phyloP scores from a whole-genome alignment of 139 green algal species.

The Trebouxia sp. region DNA sequence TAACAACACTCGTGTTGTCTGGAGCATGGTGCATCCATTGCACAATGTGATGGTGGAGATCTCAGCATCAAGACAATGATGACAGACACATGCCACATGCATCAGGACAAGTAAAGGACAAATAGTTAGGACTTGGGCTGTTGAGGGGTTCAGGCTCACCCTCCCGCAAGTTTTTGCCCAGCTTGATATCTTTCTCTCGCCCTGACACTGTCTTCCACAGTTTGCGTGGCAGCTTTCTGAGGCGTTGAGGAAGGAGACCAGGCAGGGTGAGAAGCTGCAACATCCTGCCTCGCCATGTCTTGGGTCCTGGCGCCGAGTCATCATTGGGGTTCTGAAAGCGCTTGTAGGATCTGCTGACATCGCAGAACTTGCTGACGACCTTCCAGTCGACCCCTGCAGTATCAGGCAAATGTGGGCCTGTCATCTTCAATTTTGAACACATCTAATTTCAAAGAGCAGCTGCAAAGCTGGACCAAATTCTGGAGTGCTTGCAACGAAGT shows the following conservation, averaged over 20 bases:
- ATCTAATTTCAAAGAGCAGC: background rate
- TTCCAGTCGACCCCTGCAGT: constrained; percentile 71
- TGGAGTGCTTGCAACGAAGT: no score
- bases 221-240: background rate
- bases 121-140: no score
- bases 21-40: no score
- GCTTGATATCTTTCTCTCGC: constrained; percentile 1
- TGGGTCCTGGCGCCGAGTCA: background rate
- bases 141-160: background rate
- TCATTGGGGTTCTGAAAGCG: constrained; percentile 28
- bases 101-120: no score
- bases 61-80: no score
- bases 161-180: background rate
- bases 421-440: background rate
- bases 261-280: background rate
- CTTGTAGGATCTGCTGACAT: constrained; percentile 32
- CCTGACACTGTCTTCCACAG: constrained; percentile 3
- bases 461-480: no score
- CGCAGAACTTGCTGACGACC: constrained; percentile 49
- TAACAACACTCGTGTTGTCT: no score
- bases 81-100: no score
- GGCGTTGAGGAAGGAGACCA: background rate
- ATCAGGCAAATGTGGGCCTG: background rate
- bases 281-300: background rate
- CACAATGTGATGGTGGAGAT: no score